phyloP scores from a whole-genome alignment of 345 rosid species.

The Hypericum androsaemum region DNA sequence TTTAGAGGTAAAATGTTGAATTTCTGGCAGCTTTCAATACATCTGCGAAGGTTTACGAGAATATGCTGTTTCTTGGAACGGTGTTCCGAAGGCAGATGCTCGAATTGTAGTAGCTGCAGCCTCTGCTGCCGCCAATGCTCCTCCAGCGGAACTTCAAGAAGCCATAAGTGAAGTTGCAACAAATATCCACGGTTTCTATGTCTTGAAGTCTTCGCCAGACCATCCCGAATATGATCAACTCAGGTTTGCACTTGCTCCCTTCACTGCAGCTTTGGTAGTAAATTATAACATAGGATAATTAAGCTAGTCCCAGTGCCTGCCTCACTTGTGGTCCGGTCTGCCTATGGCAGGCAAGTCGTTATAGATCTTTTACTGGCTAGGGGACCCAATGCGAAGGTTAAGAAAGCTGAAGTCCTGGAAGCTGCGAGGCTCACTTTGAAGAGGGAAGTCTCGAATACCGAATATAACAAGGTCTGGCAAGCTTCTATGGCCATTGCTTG shows the following conservation, averaged over 20 bases:
- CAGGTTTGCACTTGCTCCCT: conserved; percentile 33
- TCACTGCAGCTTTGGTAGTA: background rate
- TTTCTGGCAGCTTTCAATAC: conserved; percentile 44
- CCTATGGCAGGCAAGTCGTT: conserved; percentile 49
- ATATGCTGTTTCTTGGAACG: conserved; percentile 49
- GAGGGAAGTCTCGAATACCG: conserved; percentile 35
- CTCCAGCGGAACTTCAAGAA: conserved; percentile 42
- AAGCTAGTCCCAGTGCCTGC: background rate
- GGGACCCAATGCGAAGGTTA: conserved; percentile 48
- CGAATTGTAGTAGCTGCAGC: conserved; percentile 46
- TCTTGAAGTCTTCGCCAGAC: conserved; percentile 48
- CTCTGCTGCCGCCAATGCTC: conserved; percentile 49
- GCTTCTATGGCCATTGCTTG: background rate
- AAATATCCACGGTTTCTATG: conserved; percentile 38
- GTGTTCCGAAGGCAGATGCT: conserved; percentile 60
- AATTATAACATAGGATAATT: background rate
- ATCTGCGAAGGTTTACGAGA: conserved; percentile 58
- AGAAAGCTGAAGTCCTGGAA: conserved; percentile 49
- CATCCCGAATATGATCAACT: conserved; percentile 50
- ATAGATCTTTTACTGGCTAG: conserved; percentile 43
- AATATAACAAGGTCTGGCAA: conserved; percentile 48
- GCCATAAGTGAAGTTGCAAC: conserved; percentile 49
- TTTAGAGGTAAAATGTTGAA: conserved; percentile 6
- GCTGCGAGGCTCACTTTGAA: conserved; percentile 38
- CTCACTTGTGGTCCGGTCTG: background rate